Percentiles rank a stretch among this genome's conserved stretches.
Evolutionary conservation across 495 filamentous ascomycete species (phyloP).

Genomic region (Rusavskia elegans): DNA sequence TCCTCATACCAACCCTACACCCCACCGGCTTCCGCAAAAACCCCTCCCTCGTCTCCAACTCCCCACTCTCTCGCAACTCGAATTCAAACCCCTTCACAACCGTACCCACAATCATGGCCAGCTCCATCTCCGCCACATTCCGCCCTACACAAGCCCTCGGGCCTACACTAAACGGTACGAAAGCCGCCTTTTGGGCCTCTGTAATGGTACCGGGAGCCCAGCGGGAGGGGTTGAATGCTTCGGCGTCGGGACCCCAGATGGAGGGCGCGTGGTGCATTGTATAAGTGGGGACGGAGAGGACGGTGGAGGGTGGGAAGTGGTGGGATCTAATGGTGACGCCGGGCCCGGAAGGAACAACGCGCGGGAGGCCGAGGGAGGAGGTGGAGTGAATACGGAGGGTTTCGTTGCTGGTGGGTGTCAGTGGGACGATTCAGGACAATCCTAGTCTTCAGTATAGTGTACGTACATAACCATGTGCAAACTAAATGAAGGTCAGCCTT

Average conservation of each 20-base stretch:
- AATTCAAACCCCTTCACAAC: constrained; percentile 68
- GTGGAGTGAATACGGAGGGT: constrained; percentile 83
- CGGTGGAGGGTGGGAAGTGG: constrained; percentile 58
- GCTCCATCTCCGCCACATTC: constrained; percentile 88
- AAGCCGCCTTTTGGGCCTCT: constrained; percentile 54
- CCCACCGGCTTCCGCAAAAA: constrained; percentile 80
- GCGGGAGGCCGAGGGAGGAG: constrained; percentile 74
- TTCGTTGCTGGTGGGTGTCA: constrained; percentile 45
- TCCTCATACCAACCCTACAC: constrained; percentile 54
- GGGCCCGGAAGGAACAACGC: constrained; percentile 49
- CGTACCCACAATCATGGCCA: constrained; percentile 63
- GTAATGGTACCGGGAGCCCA: constrained; percentile 45
- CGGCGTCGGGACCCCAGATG: constrained; percentile 59
- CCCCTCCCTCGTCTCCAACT: constrained; percentile 68
- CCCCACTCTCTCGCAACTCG: constrained; percentile 17
- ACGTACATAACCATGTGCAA: neutral
- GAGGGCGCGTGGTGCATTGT: constrained; percentile 68
- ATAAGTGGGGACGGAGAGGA: constrained; percentile 73
- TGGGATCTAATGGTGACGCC: constrained; percentile 38
- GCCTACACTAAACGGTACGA: constrained; percentile 76
- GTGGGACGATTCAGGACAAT: neutral
- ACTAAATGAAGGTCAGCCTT: neutral
- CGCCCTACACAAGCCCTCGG: constrained; percentile 70
- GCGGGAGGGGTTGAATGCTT: constrained; percentile 40
- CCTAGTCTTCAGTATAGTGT: no score